A percentile compares a stretch with the other conserved stretches of the same genome.
phyloP scores from a whole-genome alignment of 1,284 basidiomycete species.

The Pterula multifida region DNA sequence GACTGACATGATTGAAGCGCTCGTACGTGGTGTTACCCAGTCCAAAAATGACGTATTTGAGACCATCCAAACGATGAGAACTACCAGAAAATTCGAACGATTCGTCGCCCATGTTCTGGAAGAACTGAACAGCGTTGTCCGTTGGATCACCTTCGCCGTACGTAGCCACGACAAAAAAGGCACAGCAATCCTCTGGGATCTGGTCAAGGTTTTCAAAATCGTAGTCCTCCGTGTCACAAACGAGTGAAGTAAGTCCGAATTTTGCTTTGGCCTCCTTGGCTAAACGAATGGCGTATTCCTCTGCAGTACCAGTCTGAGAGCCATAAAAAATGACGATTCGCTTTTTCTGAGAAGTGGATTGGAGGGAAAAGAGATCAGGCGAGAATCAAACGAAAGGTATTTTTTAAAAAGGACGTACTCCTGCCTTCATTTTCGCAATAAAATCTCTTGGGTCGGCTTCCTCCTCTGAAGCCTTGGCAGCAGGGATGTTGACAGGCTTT shows the following conservation, averaged over 20 bases:
- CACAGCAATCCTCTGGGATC: conserved; percentile 76
- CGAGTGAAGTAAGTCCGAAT: conserved; percentile 85
- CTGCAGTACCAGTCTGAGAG: conserved; percentile 93
- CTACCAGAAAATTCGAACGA: conserved; percentile 81
- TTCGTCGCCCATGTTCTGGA: conserved; percentile 85
- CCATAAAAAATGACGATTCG: conserved; percentile 93
- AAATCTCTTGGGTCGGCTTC: conserved; percentile 82
- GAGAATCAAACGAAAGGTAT: conserved; percentile 2
- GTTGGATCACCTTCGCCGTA: conserved; percentile 99
- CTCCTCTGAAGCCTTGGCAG: conserved; percentile 42
- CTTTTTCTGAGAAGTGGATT: conserved; percentile 57
- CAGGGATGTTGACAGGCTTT: conserved; percentile 34
- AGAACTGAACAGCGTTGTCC: conserved; percentile 92
- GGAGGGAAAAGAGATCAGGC: neutral
- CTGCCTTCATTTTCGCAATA: conserved; percentile 80
- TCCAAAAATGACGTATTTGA: conserved; percentile 94
- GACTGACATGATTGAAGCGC: conserved; percentile 87
- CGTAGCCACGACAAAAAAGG: conserved; percentile 93
- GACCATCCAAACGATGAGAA: conserved; percentile 64
- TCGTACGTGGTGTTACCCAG: conserved; percentile 95
- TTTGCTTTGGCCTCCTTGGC: conserved; percentile 92
- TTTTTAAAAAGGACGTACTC: no score
- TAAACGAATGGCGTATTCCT: conserved; percentile 89
- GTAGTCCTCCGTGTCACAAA: conserved; percentile 95
- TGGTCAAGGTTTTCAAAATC: conserved; percentile 94